Base-by-base conservation (phyloP, 2,329 filamentous ascomycete species). In the Xylariaceae sp. region DNA sequence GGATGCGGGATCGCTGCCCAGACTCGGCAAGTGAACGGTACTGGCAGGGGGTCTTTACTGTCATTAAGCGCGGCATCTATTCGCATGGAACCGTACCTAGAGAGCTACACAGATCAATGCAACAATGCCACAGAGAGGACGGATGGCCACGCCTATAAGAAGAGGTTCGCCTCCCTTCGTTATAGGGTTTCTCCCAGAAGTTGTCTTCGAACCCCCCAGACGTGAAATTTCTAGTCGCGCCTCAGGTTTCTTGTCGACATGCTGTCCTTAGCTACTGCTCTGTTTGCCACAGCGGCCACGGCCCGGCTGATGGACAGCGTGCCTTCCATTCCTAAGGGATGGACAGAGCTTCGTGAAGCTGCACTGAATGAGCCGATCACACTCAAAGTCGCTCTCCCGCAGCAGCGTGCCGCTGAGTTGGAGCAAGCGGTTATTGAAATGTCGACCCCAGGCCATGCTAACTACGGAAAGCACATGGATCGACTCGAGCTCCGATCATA, bases 391-490 rank as follows among this genome's bases (percentile, higher is more conserved):
- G 68, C 61, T 33, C 63, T 70, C 3, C 64, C 62, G 14, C 68
- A 70, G 56, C 66, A 68, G 47, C 66, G 68, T 52, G 63, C 67
- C 29, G 60, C 26, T 8, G 67, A 59, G 5, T 73, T 84, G 23
- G 80, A 82, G 52, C 69, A 75, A 44, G 74, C 76, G 2, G 70
- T 84, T 9, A 61, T 77, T 39, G 73, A 79, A 19, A 76, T 84
- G 61, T 82, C 81, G 2, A 78, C 80, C 0, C 82, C 82, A 0
- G 72, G 69, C 4, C 74, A 79, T 53, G 53, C 67, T 1, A 75
- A 72, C 16, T 84, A 84, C 56, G 81, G 82, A 16, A 73, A 76
- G 39, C 76, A 83, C 61, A 75, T 83, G 62, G 71, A 74, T 14
- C 75, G 78, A 6, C 73, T 79, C 8, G 77, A 82, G 59, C 78